Evolutionary conservation across 73 alveolate species (phyloP), one percentile per base, ranked within the genome.

Genomic region (Symbiodinium natans): DNA sequence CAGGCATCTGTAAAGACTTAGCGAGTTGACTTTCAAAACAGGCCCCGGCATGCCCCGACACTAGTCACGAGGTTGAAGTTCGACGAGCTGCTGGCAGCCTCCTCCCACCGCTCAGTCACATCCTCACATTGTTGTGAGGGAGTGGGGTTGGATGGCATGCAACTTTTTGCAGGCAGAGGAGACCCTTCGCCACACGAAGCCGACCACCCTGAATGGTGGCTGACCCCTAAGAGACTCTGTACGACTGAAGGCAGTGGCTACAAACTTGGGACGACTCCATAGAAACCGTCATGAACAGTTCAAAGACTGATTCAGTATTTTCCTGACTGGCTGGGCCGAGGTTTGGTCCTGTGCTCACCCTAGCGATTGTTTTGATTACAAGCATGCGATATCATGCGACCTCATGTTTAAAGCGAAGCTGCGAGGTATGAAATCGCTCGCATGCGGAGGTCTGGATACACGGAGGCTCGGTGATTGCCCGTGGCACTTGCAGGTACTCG

Each of bases 161-260:
- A 48, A 17, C 17, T 17, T 48, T 48, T 8, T 10, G 23, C 5
- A 74, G 84, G 84, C 36, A 11, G 98, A 92, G 82, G 95, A 92
- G 41, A 10, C 98, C 38, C 1, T n/a, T 82, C 88, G 98, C 40
- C 77, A 43, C 15, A 46, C 83, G 41, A 92, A 92, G 56, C 98
- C 98, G 7, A 63, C 92, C 25, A 73, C 33, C 7, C 90, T 92
- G 59, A 92, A 92, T 31, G 98, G 98, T 31, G 98, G 97, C 63
- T 33, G 40, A 21, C 21, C 74, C 29, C 43, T 34, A 29, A 52
- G 68, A 52, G 68, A 52, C n/a, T 52, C n/a, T 52, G 68, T 10
- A 52, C 34, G 77, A 59, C 63, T 48, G 63, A 48, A 48, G 63
- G 63, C 23, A 48, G 63, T n/a, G n/a, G n/a, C n/a, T n/a, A n/a